Evolutionary conservation across 257 asterid genomes (phyloP), one percentile per base, ranked within the genome.

Genomic region (Solanum lycopersicoides): DNA sequence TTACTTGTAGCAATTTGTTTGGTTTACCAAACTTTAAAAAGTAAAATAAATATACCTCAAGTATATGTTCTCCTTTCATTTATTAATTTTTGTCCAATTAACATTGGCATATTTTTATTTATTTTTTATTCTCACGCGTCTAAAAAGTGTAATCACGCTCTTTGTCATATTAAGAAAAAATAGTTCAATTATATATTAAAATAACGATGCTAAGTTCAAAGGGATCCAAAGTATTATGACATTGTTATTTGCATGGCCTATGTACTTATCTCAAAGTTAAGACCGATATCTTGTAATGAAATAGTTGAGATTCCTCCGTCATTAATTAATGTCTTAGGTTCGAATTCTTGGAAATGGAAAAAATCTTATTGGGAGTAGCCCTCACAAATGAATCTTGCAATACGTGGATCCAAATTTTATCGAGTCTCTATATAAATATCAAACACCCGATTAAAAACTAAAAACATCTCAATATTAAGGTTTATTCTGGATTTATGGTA

Each of bases 311-410:
- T 25, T 25, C 2, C 2, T 23, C 1, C 10, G 3, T 5, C 0
- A 0, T 25, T 66, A 66, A 65, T 12, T 1, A 25, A 63, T 2
- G 0, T 11, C 0, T 11, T 4, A 5, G 15, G 3, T 63, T 63
- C 2, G 4, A n/a, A 3, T 12, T 1, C 2, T 12, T n/a, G 8
- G 25, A 0, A n/a, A 63, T 25, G 9, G 14, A 11, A 63, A 2
- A 4, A 11, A n/a, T 10, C 4, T 65, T 65, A 3, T n/a, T 12
- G 71, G 1, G 3, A 23, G 1, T 65, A 3, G 1, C 6, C 8
- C 4, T 3, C 2, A 66, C 1, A 12, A 25, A 25, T 66, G 4
- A 0, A 5, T 25, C 4, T 65, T 65, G 35, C 2, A 65, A n/a
- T 66, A 5, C 0, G 4, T 1, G 9, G 6, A 25, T 66, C 0